These are phyloP conservation scores for Nakaseomyces kungkrabaensis DNA, from an alignment of 1,139 yeast species.

Conservation along the genomic window DNA sequence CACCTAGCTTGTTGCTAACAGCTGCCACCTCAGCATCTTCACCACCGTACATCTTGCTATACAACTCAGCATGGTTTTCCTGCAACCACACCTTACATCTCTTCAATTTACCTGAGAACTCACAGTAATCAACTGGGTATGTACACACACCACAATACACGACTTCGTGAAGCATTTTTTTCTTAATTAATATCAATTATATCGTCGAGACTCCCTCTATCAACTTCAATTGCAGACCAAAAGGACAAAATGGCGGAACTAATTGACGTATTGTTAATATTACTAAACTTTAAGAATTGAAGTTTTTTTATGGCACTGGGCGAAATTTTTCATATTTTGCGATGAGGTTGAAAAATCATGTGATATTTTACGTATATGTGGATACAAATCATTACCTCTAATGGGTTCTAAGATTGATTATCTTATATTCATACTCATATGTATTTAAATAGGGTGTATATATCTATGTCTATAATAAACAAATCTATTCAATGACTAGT, in stretches of 20 bases:
- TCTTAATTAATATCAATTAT: neutral
- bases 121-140: slow-evolving; percentile 89
- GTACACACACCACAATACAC: slow-evolving; percentile 78
- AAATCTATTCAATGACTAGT: no score
- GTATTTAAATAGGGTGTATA: no score
- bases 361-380: neutral
- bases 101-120: slow-evolving; percentile 72
- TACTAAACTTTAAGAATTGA: no score
- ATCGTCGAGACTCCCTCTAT: neutral
- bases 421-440: no score
- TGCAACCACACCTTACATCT: slow-evolving; percentile 81
- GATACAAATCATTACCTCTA: no score
- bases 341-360: neutral
- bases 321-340: neutral
- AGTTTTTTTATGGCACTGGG: neutral
- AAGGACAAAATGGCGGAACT: neutral
- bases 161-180: slow-evolving; percentile 35
- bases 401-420: no score
- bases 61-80: slow-evolving; percentile 48
- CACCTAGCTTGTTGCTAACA: slow-evolving; percentile 20
- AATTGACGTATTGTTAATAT: no score
- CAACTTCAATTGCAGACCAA: neutral
- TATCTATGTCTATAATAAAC: no score
- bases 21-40: slow-evolving; percentile 19
- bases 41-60: slow-evolving; percentile 42